Conservation (phyloP, 441 rosid species). For the Populus hybrid region DNA sequence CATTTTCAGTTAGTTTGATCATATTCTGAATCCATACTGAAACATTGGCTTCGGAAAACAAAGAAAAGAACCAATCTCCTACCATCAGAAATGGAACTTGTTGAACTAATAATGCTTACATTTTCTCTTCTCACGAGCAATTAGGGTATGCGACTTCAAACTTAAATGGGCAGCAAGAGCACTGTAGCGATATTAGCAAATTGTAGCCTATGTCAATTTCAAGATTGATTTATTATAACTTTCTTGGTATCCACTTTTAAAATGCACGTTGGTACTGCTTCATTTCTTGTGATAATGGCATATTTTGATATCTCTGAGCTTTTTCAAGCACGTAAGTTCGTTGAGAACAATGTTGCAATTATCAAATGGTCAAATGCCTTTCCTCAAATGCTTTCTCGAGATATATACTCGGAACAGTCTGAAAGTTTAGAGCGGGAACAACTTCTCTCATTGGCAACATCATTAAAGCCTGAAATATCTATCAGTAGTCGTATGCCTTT, state of each 20-base stretch:
- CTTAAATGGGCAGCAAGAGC: too few relatives aligned
- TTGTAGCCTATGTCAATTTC: not conserved
- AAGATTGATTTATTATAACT: not conserved
- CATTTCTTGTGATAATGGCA: not conserved
- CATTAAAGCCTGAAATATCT: not conserved
- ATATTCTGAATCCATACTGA: not conserved
- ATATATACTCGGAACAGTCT: not conserved
- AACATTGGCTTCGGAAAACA: not conserved
- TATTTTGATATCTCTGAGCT: not conserved
- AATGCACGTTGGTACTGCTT: not conserved
- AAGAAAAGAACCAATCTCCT: not conserved
- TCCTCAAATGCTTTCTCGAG: not conserved
- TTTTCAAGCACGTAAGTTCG: not conserved
- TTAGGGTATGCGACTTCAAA: not conserved
- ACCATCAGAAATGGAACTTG: not conserved
- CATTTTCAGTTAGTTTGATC: not conserved
- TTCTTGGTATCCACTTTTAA: not conserved
- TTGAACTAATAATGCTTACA: not conserved
- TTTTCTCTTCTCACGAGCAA: not conserved
- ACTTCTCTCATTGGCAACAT: not conserved
- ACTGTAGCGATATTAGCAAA: not conserved
- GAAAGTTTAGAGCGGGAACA: not conserved
- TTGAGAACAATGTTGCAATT: not conserved
- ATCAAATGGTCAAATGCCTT: not conserved
- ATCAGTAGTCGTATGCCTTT: not conserved